phyloP scores from a whole-genome alignment of 805 yeast genomes.

The fission yeast (Schizosaccharomyces pombe) region DNA sequence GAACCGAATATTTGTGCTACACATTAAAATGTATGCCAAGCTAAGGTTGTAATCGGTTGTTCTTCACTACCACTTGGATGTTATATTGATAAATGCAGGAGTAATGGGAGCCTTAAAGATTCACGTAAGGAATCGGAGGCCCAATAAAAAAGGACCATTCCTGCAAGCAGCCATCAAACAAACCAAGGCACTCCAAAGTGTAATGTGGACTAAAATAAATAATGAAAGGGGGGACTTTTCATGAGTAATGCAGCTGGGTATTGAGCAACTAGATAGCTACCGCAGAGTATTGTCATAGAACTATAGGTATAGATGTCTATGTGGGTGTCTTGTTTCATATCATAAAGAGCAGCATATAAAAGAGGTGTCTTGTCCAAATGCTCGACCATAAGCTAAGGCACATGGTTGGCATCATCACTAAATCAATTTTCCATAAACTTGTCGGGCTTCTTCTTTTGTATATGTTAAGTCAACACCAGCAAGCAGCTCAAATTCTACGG shows the following conservation, averaged over 20 bases:
- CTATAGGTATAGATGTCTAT: slow-evolving; percentile 21
- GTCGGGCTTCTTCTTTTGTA: not conserved
- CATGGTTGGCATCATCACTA: slow-evolving; percentile 24
- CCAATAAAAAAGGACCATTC: slow-evolving; percentile 23
- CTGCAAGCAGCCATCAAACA: slow-evolving; percentile 28
- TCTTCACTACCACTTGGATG: slow-evolving; percentile 34
- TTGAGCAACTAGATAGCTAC: slow-evolving; percentile 41
- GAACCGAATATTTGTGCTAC: slow-evolving; percentile 25
- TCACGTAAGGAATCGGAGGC: slow-evolving; percentile 28
- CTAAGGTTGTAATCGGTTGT: slow-evolving; percentile 29
- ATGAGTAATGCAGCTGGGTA: slow-evolving; percentile 24
- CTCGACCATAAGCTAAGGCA: slow-evolving; percentile 30
- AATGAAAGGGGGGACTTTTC: slow-evolving; percentile 34
- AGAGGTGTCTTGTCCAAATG: slow-evolving; percentile 36
- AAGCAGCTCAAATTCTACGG: not conserved
- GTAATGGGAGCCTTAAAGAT: slow-evolving; percentile 25
- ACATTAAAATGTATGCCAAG: slow-evolving; percentile 16
- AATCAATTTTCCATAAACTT: slow-evolving; percentile 22
- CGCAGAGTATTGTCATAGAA: slow-evolving; percentile 20
- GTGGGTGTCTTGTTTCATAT: slow-evolving; percentile 22
- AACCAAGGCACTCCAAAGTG: slow-evolving; percentile 39
- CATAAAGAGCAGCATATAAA: slow-evolving; percentile 31
- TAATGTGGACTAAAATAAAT: slow-evolving; percentile 24
- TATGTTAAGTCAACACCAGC: not conserved
- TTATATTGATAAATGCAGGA: slow-evolving; percentile 32